A percentile compares a stretch with the other conserved stretches of the same genome.
phyloP scores from a whole-genome alignment of 352 stramenopile genomes.

The Phytopythium kandeliae region DNA sequence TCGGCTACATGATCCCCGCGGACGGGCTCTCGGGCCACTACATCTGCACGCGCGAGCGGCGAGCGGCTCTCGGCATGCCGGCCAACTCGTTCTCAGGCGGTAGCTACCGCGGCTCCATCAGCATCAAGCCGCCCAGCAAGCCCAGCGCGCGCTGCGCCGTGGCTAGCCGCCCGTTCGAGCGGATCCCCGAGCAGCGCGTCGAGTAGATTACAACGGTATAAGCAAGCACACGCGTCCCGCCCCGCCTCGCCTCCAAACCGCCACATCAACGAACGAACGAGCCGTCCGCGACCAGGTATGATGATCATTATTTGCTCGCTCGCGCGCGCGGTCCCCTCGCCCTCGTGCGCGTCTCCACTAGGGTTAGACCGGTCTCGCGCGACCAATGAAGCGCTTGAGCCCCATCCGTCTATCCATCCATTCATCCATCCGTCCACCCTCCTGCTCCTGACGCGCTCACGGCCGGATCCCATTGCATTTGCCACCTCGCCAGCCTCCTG shows the following conservation, averaged over 20 bases:
- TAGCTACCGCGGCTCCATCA: slow-evolving; percentile 72
- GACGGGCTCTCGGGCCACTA: slow-evolving; percentile 72
- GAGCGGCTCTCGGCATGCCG: slow-evolving; percentile 26
- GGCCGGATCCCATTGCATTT: too few species aligned
- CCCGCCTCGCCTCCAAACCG: too few species aligned
- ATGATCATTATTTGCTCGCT: slow-evolving; percentile 5
- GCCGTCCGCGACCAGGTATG: not conserved
- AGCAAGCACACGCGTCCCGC: not conserved
- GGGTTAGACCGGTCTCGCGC: not conserved
- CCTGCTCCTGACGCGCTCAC: too few species aligned
- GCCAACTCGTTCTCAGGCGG: slow-evolving; percentile 65
- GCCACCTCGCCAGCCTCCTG: too few species aligned
- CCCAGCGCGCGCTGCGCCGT: slow-evolving; percentile 32
- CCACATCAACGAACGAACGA: too few species aligned
- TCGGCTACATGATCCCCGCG: slow-evolving; percentile 69
- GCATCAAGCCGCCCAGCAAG: slow-evolving; percentile 59
- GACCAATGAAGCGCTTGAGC: slow-evolving; percentile 1
- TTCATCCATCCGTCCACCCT: not conserved
- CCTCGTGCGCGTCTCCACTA: not conserved
- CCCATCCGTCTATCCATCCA: too few species aligned
- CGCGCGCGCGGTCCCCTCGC: not conserved
- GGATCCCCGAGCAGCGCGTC: slow-evolving; percentile 57
- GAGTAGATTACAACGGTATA: slow-evolving; percentile 27
- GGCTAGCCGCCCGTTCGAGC: slow-evolving; percentile 42
- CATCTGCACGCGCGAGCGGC: slow-evolving; percentile 67